Evolutionary conservation across 441 rosid genomes (phyloP), one percentile per base, ranked within the genome.

Genomic region (Theobroma grandiflorum): DNA sequence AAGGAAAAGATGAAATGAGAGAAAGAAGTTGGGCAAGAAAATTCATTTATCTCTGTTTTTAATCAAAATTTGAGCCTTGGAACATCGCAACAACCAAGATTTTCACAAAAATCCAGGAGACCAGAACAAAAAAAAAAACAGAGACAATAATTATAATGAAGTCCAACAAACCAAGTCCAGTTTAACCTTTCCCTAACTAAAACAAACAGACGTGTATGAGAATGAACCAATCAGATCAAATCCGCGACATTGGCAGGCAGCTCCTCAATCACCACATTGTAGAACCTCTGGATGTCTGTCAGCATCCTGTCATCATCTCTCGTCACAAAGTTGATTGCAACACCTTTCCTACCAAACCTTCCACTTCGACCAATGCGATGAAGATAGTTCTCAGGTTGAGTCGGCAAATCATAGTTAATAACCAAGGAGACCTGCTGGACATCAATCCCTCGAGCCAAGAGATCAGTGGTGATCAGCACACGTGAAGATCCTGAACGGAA

Each of bases 381-480:
- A 49, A 78, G 75, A n/a, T 82, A 74, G 65, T 58, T 78, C 78
- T 73, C 76, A 3, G 76, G 75, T 38, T 82, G 75, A 7, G 70
- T 73, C 0, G 81, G 84, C 52, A 82, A 47, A 49, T 81, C 83
- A 53, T 81, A 71, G 67, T 71, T 81, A 9, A 81, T 70, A 10
- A 76, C 80, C 18, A 64, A 68, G 57, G 77, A 76, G 3, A 81
- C 83, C 65, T 76, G 80, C 64, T 76, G 83, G 62, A 81, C 73
- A 71, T 81, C 83, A 5, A 70, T 76, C 15, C 80, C 77, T 18
- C 80, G 61, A 16, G 73, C 77, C 37, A 76, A 52, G 40, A 76
- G 80, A 81, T 81, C 83, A 0, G 80, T 81, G 47, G 81, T 73
- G 78, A 81, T 81, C n/a, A 81, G 78, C 38, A 81, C 84, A 50